phyloP scores from a whole-genome alignment of 2,329 filamentous ascomycete genomes.

The Penicillium sp. region DNA sequence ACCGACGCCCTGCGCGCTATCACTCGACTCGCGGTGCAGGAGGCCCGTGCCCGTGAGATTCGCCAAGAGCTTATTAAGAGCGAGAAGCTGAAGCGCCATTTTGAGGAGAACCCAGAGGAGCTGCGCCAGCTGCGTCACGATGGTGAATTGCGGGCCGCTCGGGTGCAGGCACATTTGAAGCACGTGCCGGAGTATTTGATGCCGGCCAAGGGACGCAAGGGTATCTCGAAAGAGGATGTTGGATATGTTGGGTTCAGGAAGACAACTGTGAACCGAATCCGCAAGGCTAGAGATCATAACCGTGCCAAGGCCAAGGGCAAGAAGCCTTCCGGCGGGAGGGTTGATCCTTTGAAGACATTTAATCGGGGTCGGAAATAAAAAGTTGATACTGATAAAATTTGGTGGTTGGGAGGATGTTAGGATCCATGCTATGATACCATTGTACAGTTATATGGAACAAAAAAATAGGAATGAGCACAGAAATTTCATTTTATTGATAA shows the following conservation, averaged over 20 bases:
- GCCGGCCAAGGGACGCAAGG: slow-evolving; percentile 73
- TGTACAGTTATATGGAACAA: slow-evolving; percentile 12
- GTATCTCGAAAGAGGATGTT: slow-evolving; percentile 63
- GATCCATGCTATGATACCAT: slow-evolving; percentile 24
- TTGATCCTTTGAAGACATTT: slow-evolving; percentile 87
- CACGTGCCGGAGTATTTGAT: slow-evolving; percentile 93
- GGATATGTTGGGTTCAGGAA: slow-evolving; percentile 72
- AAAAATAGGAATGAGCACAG: not conserved
- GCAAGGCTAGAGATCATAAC: slow-evolving; percentile 50
- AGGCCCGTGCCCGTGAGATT: slow-evolving; percentile 85
- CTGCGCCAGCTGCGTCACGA: slow-evolving; percentile 87
- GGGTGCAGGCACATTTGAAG: slow-evolving; percentile 85
- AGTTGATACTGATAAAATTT: not conserved
- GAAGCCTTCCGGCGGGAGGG: slow-evolving; percentile 59
- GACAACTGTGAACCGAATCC: slow-evolving; percentile 51
- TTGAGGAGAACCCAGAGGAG: slow-evolving; percentile 94
- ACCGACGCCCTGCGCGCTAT: slow-evolving; percentile 88
- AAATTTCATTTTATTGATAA: not conserved
- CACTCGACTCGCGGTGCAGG: slow-evolving; percentile 83
- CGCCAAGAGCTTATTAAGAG: slow-evolving; percentile 87
- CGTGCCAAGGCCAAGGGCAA: slow-evolving; percentile 47
- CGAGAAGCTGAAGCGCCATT: slow-evolving; percentile 91
- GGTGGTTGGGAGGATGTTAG: not conserved
- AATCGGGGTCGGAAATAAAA: slow-evolving; percentile 55
- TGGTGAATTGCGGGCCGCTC: slow-evolving; percentile 77